Conservation (phyloP, 176 grass and related monocot genomes). For the Lolium multiflorum region DNA sequence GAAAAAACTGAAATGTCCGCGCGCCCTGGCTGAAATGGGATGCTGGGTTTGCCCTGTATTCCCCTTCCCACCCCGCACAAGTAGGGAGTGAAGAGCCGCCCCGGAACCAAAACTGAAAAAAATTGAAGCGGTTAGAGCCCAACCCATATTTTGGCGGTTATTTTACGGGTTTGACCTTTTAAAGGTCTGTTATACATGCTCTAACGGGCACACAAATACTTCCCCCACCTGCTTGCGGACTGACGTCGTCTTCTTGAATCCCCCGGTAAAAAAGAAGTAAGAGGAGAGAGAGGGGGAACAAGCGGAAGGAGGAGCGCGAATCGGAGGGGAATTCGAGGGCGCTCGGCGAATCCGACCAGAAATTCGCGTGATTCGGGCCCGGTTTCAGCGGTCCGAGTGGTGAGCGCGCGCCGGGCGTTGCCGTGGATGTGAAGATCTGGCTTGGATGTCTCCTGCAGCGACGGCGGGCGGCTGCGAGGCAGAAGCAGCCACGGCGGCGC, state of each 20-base stretch:
- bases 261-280: conserved; percentile 37
- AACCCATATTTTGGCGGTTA: too few species aligned
- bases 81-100: too few species aligned
- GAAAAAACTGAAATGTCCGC: too few species aligned
- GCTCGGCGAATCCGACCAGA: not conserved
- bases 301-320: not conserved
- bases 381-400: not conserved
- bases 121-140: too few species aligned
- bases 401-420: conserved; percentile 7
- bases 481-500: conserved; percentile 31
- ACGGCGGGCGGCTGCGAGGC: conserved; percentile 26
- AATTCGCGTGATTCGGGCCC: conserved; percentile 50
- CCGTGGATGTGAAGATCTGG: conserved; percentile 60
- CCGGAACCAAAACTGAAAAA: too few species aligned
- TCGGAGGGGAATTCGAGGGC: conserved; percentile 37
- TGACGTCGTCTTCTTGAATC: conserved; percentile 45
- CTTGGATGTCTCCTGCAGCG: conserved; percentile 20
- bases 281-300: not conserved
- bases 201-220: not conserved
- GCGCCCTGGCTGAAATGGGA: too few species aligned
- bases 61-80: too few species aligned
- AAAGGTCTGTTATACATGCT: too few species aligned
- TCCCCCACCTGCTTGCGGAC: not conserved
- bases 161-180: too few species aligned
- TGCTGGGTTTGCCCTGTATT: too few species aligned